Evolutionary conservation across 2,329 filamentous ascomycete genomes (phyloP), one percentile per base, ranked within the genome.

Genomic region (Aspergillus spinulosporus): DNA sequence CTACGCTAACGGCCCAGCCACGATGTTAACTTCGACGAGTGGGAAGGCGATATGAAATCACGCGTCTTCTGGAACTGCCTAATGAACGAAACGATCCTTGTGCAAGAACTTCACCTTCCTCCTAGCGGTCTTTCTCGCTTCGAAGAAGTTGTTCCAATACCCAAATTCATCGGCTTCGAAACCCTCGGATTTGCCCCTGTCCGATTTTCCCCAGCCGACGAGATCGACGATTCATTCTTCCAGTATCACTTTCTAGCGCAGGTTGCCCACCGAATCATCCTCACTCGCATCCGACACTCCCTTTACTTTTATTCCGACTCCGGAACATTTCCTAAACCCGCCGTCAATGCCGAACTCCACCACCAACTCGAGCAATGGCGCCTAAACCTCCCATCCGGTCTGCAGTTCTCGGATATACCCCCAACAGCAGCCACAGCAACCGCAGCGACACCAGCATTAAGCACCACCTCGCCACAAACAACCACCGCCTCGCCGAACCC

Each of bases 171-270:
- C 29, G 67, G 70, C 3, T 81, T 76, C 55, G 75, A 75, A 55
- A 66, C 68, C 26, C 64, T 66, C 12, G 68, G 68, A 51, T 70
- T 72, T 61, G 70, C 59, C 46, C 68, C 62, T 28, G 71, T 57
- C 47, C 64, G 69, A 37, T 53, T 29, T 5, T 66, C 66, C 12
- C 60, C 69, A 12, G 59, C 65, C 5, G 72, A 70, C 4, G 74
- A 80, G 46, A 74, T 80, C 39, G 78, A 81, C 53, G 80, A 82
- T 57, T 76, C 80, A 1, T 80, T 80, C 59, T 83, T 82, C 67
- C 80, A 83, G 64, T 83, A 82, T 56, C 81, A 83, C 60, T 83
- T 83, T 58, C 75, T 83, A 4, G 80, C 80, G 29, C 81, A 83
- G 62, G 80, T 82, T 36, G 80, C 81, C 5, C 80, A 83, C 63